Conservation (phyloP, 495 filamentous ascomycete species). For the Podospora anserina region DNA sequence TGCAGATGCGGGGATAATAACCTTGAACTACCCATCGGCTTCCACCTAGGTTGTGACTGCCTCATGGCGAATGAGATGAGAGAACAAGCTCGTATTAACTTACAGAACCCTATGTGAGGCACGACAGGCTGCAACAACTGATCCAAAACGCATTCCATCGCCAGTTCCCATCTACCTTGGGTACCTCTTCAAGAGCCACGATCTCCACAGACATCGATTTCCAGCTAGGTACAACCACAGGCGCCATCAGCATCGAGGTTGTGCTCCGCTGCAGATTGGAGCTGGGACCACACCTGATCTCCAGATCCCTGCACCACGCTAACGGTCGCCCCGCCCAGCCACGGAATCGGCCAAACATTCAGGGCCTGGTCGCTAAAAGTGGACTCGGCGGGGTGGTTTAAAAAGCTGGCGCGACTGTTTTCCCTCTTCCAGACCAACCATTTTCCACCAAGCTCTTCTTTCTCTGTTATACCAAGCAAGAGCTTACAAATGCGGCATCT, state of each 20-base stretch:
- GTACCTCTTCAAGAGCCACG: background rate
- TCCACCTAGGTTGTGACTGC: too few species aligned
- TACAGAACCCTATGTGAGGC: background rate
- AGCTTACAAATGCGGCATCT: slow-evolving; percentile 18
- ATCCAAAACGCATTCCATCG: background rate
- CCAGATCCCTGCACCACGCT: background rate
- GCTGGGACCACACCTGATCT: background rate
- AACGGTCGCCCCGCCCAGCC: background rate
- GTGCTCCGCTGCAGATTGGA: background rate
- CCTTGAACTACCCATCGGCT: too few species aligned
- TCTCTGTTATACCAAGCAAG: slow-evolving; percentile 6
- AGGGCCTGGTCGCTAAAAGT: slow-evolving; percentile 1
- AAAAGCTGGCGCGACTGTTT: slow-evolving; percentile 14
- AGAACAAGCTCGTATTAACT: background rate
- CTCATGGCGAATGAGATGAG: background rate
- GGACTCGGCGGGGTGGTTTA: slow-evolving; percentile 8
- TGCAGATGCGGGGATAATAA: background rate
- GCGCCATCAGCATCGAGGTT: background rate
- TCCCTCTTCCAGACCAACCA: slow-evolving; percentile 12
- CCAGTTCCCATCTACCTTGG: background rate
- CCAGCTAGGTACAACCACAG: background rate
- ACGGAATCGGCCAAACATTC: slow-evolving; percentile 9
- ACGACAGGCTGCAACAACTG: background rate
- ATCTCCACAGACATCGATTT: background rate
- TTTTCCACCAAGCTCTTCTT: slow-evolving; percentile 3